Base-by-base conservation (phyloP, 1,284 basidiomycete species). In the Cutaneotrichosporon cavernicola region DNA sequence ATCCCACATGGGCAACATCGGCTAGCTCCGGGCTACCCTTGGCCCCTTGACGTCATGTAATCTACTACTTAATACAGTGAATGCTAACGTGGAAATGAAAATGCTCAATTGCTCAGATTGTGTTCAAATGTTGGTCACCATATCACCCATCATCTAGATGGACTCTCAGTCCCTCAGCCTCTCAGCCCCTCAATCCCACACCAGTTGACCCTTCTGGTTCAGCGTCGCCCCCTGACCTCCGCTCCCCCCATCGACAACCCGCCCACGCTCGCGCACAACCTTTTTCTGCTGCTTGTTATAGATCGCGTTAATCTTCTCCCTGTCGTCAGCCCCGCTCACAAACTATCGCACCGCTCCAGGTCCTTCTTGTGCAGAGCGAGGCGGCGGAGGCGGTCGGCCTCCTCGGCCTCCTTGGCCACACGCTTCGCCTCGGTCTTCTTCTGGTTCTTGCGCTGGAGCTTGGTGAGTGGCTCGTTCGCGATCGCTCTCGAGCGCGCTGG, bases 361-460 rank as follows among this genome's bases (percentile, higher is more conserved):
- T 72, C 72, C 52, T 68, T 68, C 63, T 72, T 76, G 71, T 79
- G 77, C 66, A 66, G 65, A 5, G 72, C 71, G 32, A 79, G 58
- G 8, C 77, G 66, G 62, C 71, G 65, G 55, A 69, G 65, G 21
- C 77, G 61, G 43, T 79, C 77, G 14, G 67, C 72, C 63, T 79
- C 77, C 32, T 78, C 77, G 1, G 68, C 75, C 14, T 68, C 75
- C 65, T 69, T 71, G 16, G 70, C 67, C 2, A 69, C 73, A 61
- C 76, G 77, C 65, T 79, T 79, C n/a, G 68, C 72, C 38, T 77
- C 76, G 13, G 74, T 64, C 69, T 78, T 77, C 64, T 77, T 76
- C 18, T 71, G 72, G 60, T 79, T 79, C 73, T 79, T 79, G 64
- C 69, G 68, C 65, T 77, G 76, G 11, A 73, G 56, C 62, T 73